phyloP scores from a whole-genome alignment of 1,139 yeast genomes.

The Candida sanyaensis region DNA sequence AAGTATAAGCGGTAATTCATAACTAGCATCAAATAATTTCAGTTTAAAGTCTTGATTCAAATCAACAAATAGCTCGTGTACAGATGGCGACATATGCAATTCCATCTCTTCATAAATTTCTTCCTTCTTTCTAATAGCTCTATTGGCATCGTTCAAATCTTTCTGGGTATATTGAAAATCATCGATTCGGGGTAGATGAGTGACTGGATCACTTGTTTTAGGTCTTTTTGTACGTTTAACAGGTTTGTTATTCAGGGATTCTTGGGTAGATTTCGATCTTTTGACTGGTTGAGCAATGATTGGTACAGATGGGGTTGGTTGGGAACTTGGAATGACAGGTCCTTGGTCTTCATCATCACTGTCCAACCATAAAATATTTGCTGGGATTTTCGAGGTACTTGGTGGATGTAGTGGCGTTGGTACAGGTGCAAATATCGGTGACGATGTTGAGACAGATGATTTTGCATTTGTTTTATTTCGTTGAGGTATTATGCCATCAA shows the following conservation, averaged over 20 bases:
- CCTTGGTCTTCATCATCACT: conserved; percentile 13
- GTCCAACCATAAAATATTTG: conserved; percentile 14
- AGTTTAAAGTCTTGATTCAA: conserved; percentile 8
- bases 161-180: conserved; percentile 22
- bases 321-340: conserved; percentile 3
- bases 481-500: neutral
- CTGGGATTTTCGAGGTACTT: conserved; percentile 3
- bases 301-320: neutral
- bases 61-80: conserved; percentile 7
- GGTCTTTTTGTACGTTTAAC: conserved; percentile 7
- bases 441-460: neutral
- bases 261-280: conserved; percentile 11
- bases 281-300: conserved; percentile 4
- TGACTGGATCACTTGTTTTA: conserved; percentile 7
- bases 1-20: conserved; percentile 28
- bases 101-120: conserved; percentile 55
- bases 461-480: neutral
- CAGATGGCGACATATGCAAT: conserved; percentile 25
- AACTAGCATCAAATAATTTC: conserved; percentile 6
- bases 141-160: conserved; percentile 52
- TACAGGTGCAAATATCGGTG: neutral
- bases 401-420: neutral
- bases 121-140: conserved; percentile 46
- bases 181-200: conserved; percentile 9
- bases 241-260: neutral